Conservation (phyloP, 495 filamentous ascomycete genomes). For the Staphylotrichum tortipilum region DNA sequence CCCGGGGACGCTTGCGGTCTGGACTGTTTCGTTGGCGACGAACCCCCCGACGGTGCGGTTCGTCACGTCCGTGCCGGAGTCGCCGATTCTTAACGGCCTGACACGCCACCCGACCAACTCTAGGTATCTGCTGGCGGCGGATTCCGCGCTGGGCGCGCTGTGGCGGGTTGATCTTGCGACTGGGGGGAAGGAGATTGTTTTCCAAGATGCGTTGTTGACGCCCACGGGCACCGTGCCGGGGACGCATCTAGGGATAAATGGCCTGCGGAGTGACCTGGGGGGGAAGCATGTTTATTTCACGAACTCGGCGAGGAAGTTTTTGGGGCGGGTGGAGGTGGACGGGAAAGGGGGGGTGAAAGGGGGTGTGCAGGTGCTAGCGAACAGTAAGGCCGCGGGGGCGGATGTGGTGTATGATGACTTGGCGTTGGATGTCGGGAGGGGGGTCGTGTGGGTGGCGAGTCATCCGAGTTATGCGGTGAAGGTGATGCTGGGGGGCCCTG, state of each 20-base stretch:
- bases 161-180: slow-evolving; percentile 23
- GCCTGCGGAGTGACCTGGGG: slow-evolving; percentile 27
- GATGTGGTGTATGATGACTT: slow-evolving; percentile 18
- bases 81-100: slow-evolving; percentile 33
- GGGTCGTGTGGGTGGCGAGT: slow-evolving; percentile 9
- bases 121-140: slow-evolving; percentile 24
- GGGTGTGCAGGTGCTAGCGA: slow-evolving; percentile 7
- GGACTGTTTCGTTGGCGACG: slow-evolving; percentile 15
- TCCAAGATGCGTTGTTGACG: slow-evolving; percentile 10
- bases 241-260: slow-evolving; percentile 36
- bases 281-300: slow-evolving; percentile 33
- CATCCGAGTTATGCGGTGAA: slow-evolving; percentile 10
- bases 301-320: slow-evolving; percentile 30
- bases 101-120: slow-evolving; percentile 14
- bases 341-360: slow-evolving; percentile 17
- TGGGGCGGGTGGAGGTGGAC: slow-evolving; percentile 22
- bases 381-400: slow-evolving; percentile 1
- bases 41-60: slow-evolving; percentile 13
- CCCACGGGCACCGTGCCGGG: slow-evolving; percentile 9
- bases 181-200: slow-evolving; percentile 13
- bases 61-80: slow-evolving; percentile 25
- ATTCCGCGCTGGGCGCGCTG: slow-evolving; percentile 30
- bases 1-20: slow-evolving; percentile 28
- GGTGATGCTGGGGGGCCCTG: not conserved
- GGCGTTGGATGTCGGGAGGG: slow-evolving; percentile 1